Evolutionary conservation across 2,329 filamentous ascomycete species (phyloP).

Genomic region (Torrubiellomyces zombiae): DNA sequence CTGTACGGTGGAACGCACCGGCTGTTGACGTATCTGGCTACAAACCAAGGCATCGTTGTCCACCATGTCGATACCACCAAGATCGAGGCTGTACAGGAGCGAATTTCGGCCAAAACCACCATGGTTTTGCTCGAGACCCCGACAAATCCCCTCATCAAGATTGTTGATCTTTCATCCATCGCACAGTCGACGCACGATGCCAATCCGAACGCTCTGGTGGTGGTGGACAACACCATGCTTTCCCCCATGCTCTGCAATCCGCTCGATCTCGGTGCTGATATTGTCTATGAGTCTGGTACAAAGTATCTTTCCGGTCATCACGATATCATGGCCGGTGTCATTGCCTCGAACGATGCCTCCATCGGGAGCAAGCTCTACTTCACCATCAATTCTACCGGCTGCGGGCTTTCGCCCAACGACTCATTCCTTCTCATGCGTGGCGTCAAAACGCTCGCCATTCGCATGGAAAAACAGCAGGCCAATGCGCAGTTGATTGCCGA

Average conservation of each 20-base stretch:
- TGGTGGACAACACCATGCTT: slow-evolving; percentile 98
- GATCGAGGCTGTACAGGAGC: slow-evolving; percentile 49
- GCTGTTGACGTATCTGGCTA: slow-evolving; percentile 77
- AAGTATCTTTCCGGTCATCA: slow-evolving; percentile 97
- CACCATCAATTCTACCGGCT: slow-evolving; percentile 91
- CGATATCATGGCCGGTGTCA: slow-evolving; percentile 96
- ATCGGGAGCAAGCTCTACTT: slow-evolving; percentile 88
- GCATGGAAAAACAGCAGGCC: slow-evolving; percentile 95
- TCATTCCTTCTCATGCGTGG: slow-evolving; percentile 90
- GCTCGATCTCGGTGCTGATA: slow-evolving; percentile 82
- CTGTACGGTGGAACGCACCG: slow-evolving; percentile 92
- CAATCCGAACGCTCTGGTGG: slow-evolving; percentile 65
- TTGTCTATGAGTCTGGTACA: slow-evolving; percentile 94
- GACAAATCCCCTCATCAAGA: slow-evolving; percentile 96
- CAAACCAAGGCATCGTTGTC: slow-evolving; percentile 80
- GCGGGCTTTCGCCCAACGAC: slow-evolving; percentile 86
- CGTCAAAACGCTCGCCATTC: slow-evolving; percentile 89
- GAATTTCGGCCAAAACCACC: slow-evolving; percentile 64
- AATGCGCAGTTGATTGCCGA: slow-evolving; percentile 84
- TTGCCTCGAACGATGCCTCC: slow-evolving; percentile 69
- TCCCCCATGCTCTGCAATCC: slow-evolving; percentile 90
- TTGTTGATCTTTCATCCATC: slow-evolving; percentile 78
- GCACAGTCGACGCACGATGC: slow-evolving; percentile 58
- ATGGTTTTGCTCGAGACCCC: slow-evolving; percentile 95
- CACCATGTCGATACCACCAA: slow-evolving; percentile 92